Evolutionary conservation across 257 asterid species (phyloP).

Genomic region (Nicotiana benthamiana): DNA sequence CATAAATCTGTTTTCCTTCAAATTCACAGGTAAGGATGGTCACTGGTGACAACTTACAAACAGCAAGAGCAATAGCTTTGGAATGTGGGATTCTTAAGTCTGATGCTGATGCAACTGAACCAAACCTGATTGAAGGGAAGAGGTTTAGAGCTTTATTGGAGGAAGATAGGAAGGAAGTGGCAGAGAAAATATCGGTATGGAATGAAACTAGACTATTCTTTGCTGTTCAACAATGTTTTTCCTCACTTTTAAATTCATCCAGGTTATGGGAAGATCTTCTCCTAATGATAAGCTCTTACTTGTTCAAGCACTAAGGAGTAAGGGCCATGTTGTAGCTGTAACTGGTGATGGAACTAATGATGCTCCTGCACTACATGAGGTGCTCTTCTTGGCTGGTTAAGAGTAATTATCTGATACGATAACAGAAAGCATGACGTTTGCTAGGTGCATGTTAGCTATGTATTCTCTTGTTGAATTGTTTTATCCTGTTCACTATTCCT

Average conservation of each 20-base stretch:
- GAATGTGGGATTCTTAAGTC: slow-evolving; percentile 87
- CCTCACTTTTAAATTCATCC: not conserved
- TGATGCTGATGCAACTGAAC: slow-evolving; percentile 69
- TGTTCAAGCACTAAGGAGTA: slow-evolving; percentile 90
- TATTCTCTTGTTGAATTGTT: not conserved
- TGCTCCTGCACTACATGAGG: slow-evolving; percentile 99
- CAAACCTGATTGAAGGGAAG: slow-evolving; percentile 88
- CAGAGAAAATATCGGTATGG: slow-evolving; percentile 76
- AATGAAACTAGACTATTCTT: not conserved
- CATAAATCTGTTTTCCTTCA: not conserved
- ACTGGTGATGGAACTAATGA: slow-evolving; percentile 99
- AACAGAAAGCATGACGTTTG: not conserved
- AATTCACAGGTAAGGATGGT: slow-evolving; percentile 84
- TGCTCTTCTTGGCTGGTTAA: slow-evolving; percentile 12
- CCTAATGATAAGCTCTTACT: slow-evolving; percentile 93
- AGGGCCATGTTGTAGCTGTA: slow-evolving; percentile 91
- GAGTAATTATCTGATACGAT: not conserved
- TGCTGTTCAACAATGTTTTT: not conserved
- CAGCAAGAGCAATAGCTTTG: slow-evolving; percentile 90
- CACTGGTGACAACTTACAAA: slow-evolving; percentile 88
- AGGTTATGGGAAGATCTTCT: slow-evolving; percentile 99
- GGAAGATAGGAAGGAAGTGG: slow-evolving; percentile 53
- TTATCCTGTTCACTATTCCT: not conserved
- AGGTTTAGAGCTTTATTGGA: slow-evolving; percentile 57
- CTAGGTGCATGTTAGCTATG: not conserved